Evolutionary conservation across 345 rosid species (phyloP).

Genomic region (Camelina laxa): DNA sequence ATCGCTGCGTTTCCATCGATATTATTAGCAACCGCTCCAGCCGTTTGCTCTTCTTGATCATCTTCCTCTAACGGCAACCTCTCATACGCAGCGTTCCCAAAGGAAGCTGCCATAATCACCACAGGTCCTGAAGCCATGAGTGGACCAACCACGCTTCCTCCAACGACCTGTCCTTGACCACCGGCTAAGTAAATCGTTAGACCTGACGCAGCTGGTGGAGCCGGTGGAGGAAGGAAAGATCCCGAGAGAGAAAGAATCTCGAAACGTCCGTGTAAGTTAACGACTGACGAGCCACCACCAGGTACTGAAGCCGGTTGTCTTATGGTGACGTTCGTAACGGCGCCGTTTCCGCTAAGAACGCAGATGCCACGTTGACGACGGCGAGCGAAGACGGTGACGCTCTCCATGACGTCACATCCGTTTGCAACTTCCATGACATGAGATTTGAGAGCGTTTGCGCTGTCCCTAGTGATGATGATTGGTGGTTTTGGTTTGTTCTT

Average conservation of each 20-base stretch:
- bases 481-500: constrained; percentile 95
- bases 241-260: constrained; percentile 92
- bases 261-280: constrained; percentile 85
- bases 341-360: constrained; percentile 84
- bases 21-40: constrained; percentile 36
- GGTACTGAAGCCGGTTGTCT: constrained; percentile 77
- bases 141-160: constrained; percentile 87
- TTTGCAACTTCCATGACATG: constrained; percentile 87
- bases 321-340: constrained; percentile 81
- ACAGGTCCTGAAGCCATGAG: constrained; percentile 87
- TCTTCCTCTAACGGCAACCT: constrained; percentile 87
- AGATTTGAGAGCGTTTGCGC: constrained; percentile 94
- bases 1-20: constrained; percentile 46
- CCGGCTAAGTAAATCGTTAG: constrained; percentile 87
- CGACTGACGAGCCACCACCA: constrained; percentile 59
- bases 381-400: constrained; percentile 75
- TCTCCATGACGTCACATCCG: constrained; percentile 83
- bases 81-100: constrained; percentile 97
- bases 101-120: constrained; percentile 94
- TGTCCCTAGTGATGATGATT: constrained; percentile 87
- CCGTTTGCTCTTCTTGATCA: constrained; percentile 48
- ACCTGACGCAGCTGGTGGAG: constrained; percentile 88
- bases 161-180: constrained; percentile 97
- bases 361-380: constrained; percentile 87
- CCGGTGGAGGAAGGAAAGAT: constrained; percentile 92